Base-by-base conservation (phyloP, 2,329 filamentous ascomycete species). In the Periconia sp. region DNA sequence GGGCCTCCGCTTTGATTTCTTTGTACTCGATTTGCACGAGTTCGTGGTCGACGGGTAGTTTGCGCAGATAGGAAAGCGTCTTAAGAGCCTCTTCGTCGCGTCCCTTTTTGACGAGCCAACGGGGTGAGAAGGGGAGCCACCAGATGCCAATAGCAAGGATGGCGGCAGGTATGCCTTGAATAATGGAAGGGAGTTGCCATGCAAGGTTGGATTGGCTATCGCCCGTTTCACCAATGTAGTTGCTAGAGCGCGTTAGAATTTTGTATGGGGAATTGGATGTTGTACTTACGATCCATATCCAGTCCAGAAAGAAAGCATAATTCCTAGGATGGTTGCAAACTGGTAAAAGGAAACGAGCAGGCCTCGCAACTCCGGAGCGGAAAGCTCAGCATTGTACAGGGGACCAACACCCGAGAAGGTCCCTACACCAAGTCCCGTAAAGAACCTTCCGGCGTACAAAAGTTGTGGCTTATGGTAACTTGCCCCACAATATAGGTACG, bases 351-450 rank as follows among this genome's bases (percentile, higher is more conserved):
- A 56, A 8, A 66, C 59, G 9, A 66, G 50, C 24, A 57, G 23
- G 13, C 63, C 63, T 18, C 63, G 54, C 16, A 66, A 43, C 33
- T 60, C 60, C 2, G 63, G 60, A 2, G 61, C 52, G 4, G 59
- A 50, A 5, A 65, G 45, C 30, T 66, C 63, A 12, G 76, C 74
- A 34, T 77, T 78, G 56, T 79, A 79, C 0, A 79, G 53, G 1
- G 76, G 76, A 4, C 61, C 68, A 59, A 54, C 73, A 40, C 72
- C 73, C 34, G 71, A 75, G 48, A 78, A 76, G 0, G 69, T 69
- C 3, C 77, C 77, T 3, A 79, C 76, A 10, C 75, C 76, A 17
- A 80, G 38, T 35, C 77, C 77, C 2, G 76, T 78, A 39, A 78
- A 71, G 54, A 79, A 77, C 5, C 77, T 58, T 0, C 77, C 77